These are phyloP conservation scores for Diatrype stigma DNA, from an alignment of 2,329 filamentous ascomycete species.

Conservation along the genomic window DNA sequence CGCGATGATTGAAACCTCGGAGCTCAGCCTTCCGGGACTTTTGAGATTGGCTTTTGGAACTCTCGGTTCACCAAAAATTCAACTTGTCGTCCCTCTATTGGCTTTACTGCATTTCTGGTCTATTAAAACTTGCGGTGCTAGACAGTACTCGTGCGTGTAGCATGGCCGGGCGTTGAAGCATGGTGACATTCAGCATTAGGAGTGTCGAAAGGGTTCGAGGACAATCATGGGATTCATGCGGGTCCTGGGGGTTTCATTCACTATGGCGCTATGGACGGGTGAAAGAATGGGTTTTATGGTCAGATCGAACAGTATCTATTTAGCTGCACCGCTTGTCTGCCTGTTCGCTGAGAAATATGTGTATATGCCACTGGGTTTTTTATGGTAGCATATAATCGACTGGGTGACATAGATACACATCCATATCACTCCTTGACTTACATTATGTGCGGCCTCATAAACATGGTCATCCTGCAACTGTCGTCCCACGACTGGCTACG, in stretches of 20 bases:
- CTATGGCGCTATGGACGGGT: neutral
- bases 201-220: constrained; percentile 8
- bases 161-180: constrained; percentile 26
- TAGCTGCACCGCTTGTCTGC: neutral
- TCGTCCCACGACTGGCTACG: too few species aligned
- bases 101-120: constrained; percentile 13
- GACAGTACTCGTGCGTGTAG: constrained; percentile 17
- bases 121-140: constrained; percentile 10
- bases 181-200: constrained; percentile 20
- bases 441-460: too few species aligned
- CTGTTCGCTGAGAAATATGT: neutral
- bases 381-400: neutral
- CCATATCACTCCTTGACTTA: too few species aligned
- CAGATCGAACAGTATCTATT: neutral
- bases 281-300: neutral
- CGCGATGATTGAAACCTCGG: constrained; percentile 34
- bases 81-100: constrained; percentile 2
- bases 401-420: too few species aligned
- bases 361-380: neutral
- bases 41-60: neutral
- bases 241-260: neutral
- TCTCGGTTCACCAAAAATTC: constrained; percentile 2
- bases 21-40: neutral
- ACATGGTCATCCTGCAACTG: too few species aligned
- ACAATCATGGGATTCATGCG: constrained; percentile 1